Conservation (phyloP, 2,329 filamentous ascomycete species). For the Cryphonectria carpinicola region DNA sequence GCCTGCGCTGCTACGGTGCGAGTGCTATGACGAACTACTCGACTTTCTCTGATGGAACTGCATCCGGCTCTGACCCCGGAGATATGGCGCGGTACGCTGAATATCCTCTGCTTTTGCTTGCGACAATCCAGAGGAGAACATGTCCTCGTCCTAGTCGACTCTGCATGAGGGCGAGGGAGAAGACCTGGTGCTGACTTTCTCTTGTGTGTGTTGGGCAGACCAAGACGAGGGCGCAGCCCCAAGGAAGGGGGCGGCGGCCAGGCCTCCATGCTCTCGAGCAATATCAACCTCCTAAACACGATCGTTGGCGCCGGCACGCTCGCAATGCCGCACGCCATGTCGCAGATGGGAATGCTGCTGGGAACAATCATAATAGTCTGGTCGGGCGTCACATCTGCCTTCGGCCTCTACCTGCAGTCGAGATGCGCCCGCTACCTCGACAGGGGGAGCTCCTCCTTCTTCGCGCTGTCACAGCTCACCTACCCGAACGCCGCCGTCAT, state of each 20-base stretch:
- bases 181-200: conserved; percentile 20
- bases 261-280: conserved; percentile 87
- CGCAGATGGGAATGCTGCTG: conserved; percentile 90
- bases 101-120: background rate
- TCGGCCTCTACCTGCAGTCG: conserved; percentile 93
- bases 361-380: conserved; percentile 85
- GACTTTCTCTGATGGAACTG: conserved; percentile 54
- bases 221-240: conserved; percentile 63
- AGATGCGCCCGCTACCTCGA: conserved; percentile 93
- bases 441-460: conserved; percentile 86
- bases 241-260: conserved; percentile 82
- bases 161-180: background rate
- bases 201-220: conserved; percentile 40
- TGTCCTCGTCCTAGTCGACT: background rate
- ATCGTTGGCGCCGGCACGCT: conserved; percentile 95
- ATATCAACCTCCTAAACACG: conserved; percentile 95
- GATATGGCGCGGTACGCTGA: conserved; percentile 54
- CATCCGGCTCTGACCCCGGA: conserved; percentile 44
- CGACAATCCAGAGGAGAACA: background rate
- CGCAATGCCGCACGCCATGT: conserved; percentile 93
- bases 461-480: conserved; percentile 94
- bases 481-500: conserved; percentile 95
- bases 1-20: conserved; percentile 10
- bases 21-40: conserved; percentile 59
- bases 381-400: conserved; percentile 86